Percentiles rank a stretch among this genome's conserved stretches.
Conservation (phyloP, 192 early-diverging fungal genomes). For the Coemansia javaensis region DNA sequence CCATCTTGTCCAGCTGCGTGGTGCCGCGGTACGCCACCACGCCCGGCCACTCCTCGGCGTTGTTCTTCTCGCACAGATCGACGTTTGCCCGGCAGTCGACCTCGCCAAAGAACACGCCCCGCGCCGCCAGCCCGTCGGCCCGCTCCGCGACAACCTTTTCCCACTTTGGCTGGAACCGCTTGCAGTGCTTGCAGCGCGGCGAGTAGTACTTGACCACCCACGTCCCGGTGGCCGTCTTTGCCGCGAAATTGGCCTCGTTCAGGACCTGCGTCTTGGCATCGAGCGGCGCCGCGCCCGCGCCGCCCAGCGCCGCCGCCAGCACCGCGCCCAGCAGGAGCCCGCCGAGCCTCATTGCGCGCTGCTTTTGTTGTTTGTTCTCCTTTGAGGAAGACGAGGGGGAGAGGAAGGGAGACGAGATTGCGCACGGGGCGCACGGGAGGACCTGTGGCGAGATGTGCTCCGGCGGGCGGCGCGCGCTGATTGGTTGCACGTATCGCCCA, state of each 20-base stretch:
- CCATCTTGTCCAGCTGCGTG: conserved; percentile 9
- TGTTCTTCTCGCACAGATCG: conserved; percentile 57
- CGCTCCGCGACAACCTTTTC: conserved; percentile 55
- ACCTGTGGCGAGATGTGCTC: too few relatives aligned
- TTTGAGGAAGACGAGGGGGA: too few relatives aligned
- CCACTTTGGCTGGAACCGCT: conserved; percentile 73
- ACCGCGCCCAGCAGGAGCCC: conserved; percentile 8
- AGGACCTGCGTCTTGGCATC: conserved; percentile 44
- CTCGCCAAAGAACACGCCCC: conserved; percentile 62
- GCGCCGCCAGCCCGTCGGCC: conserved; percentile 12
- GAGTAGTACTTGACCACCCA: conserved; percentile 87
- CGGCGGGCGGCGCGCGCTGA: too few relatives aligned
- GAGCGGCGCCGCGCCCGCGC: conserved; percentile 35
- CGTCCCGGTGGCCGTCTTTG: conserved; percentile 46
- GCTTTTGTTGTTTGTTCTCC: too few relatives aligned
- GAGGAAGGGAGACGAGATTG: too few relatives aligned
- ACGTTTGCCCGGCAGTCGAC: conserved; percentile 62
- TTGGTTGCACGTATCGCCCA: too few relatives aligned
- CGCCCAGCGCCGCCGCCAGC: conserved; percentile 1
- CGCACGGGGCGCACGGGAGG: too few relatives aligned
- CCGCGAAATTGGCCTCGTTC: conserved; percentile 40
- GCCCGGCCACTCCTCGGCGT: conserved; percentile 54
- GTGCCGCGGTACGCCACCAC: conserved; percentile 50
- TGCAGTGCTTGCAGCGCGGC: conserved; percentile 80
- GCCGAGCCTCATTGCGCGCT: conserved; percentile 25